These are phyloP conservation scores for Mercurialis annua DNA, from an alignment of 345 rosid species.

Conservation along the genomic window DNA sequence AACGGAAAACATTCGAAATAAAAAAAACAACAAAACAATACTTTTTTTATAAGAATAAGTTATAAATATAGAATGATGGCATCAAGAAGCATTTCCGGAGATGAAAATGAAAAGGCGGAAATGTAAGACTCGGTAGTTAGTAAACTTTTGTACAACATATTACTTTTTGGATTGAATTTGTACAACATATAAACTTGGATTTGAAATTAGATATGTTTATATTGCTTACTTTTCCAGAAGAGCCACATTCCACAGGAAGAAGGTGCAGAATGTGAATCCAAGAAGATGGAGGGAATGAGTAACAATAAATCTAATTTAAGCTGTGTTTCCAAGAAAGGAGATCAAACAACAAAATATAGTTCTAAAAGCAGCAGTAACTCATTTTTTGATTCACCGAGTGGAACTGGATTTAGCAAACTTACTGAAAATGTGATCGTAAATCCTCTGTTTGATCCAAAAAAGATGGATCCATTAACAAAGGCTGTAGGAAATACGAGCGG, in stretches of 20 bases:
- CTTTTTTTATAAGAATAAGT: too few species aligned
- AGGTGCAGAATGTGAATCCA: slow-evolving; percentile 33
- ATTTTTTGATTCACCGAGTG: slow-evolving; percentile 11
- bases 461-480: slow-evolving; percentile 40
- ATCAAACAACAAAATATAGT: slow-evolving; percentile 9
- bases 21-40: too few species aligned
- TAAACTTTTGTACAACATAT: too few species aligned
- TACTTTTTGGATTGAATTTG: neutral
- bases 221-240: slow-evolving; percentile 24
- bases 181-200: neutral
- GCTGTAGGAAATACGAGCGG: slow-evolving; percentile 15
- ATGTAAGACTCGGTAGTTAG: too few species aligned
- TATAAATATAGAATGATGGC: too few species aligned
- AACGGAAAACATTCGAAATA: too few species aligned
- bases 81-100: too few species aligned
- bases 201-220: neutral
- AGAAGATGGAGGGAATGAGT: slow-evolving; percentile 20
- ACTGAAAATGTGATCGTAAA: slow-evolving; percentile 35
- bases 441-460: slow-evolving; percentile 35
- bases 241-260: slow-evolving; percentile 28
- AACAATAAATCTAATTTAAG: slow-evolving; percentile 20
- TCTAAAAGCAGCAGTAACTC: neutral
- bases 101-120: too few species aligned
- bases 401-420: slow-evolving; percentile 8
- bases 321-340: slow-evolving; percentile 22